These are phyloP conservation scores for Stemphylium vesicarium DNA, from an alignment of 2,329 filamentous ascomycete genomes.

Conservation along the genomic window DNA sequence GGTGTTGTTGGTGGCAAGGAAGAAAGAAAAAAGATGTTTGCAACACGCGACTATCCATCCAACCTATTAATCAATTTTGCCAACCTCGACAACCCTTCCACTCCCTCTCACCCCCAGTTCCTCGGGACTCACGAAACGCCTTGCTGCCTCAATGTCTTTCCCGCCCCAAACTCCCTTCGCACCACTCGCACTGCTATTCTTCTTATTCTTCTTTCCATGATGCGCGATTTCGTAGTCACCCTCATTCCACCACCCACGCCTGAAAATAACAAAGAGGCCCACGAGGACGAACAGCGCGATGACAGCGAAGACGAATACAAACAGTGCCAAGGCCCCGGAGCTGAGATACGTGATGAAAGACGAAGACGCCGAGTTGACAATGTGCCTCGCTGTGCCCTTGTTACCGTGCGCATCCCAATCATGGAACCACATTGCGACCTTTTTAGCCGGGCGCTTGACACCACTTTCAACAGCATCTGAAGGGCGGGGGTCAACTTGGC, in stretches of 20 bases:
- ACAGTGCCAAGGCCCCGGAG: conserved; percentile 34
- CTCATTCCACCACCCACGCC: conserved; percentile 28
- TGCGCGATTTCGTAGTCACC: conserved; percentile 41
- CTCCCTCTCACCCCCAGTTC: conserved; percentile 35
- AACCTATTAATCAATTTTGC: conserved; percentile 40
- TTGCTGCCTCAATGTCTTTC: conserved; percentile 31
- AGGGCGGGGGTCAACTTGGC: conserved; percentile 22
- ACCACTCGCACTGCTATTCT: conserved; percentile 13
- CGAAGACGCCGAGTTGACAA: conserved; percentile 10
- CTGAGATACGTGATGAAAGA: conserved; percentile 27
- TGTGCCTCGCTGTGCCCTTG: conserved; percentile 36
- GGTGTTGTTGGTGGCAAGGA: no score
- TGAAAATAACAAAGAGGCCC: conserved; percentile 36
- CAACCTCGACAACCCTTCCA: conserved; percentile 39
- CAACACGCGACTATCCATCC: neutral
- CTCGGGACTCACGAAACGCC: conserved; percentile 33
- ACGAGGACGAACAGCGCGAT: conserved; percentile 34
- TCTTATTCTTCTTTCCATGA: conserved; percentile 29
- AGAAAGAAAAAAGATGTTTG: neutral
- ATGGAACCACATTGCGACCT: conserved; percentile 32
- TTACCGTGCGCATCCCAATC: conserved; percentile 40
- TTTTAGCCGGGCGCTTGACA: neutral
- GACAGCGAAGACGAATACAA: conserved; percentile 30
- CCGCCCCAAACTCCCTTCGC: conserved; percentile 12
- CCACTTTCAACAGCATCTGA: neutral